A percentile compares a stretch with the other conserved stretches of the same genome.
Evolutionary conservation across 1,284 basidiomycete genomes (phyloP).

Genomic region (Apiotrichum domesticum): DNA sequence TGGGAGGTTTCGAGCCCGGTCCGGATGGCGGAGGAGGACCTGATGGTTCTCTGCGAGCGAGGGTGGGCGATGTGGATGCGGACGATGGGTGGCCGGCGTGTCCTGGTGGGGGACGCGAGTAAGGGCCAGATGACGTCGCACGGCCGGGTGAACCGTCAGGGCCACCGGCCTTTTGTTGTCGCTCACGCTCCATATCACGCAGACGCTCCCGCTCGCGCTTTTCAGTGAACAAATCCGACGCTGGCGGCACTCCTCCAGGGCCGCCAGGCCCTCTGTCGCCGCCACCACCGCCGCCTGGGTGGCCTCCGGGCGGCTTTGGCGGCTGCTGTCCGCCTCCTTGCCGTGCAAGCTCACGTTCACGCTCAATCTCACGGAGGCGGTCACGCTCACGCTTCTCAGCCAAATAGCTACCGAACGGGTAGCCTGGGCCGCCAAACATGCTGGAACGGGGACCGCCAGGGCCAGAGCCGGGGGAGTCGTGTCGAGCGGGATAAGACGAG

Average conservation of each 20-base stretch:
- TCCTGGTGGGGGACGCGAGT: not conserved
- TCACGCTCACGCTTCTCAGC: conserved; percentile 17
- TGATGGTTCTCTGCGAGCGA: conserved; percentile 5
- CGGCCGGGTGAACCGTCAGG: conserved; percentile 10
- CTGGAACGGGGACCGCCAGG: not conserved
- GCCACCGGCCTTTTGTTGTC: not conserved
- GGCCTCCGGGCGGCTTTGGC: not conserved
- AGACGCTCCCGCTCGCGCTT: conserved; percentile 2
- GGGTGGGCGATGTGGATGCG: conserved; percentile 10
- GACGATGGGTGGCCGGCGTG: not conserved
- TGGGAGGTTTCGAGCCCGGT: conserved; percentile 16
- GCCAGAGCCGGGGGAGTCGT: not conserved
- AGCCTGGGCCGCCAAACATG: not conserved
- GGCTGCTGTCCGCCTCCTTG: conserved; percentile 2
- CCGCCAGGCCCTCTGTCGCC: not conserved
- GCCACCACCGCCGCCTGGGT: not conserved
- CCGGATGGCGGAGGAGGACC: conserved; percentile 3
- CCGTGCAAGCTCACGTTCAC: conserved; percentile 14
- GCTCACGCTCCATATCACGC: conserved; percentile 3
- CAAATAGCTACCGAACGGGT: conserved; percentile 6
- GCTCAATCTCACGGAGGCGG: conserved; percentile 13
- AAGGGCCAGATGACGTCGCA: not conserved
- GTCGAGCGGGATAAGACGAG: conserved; percentile 2
- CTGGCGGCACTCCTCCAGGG: not conserved
- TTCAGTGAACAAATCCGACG: not conserved